Conservation (phyloP, 192 early-diverging fungal genomes). For the Backusella parvicylindrica region DNA sequence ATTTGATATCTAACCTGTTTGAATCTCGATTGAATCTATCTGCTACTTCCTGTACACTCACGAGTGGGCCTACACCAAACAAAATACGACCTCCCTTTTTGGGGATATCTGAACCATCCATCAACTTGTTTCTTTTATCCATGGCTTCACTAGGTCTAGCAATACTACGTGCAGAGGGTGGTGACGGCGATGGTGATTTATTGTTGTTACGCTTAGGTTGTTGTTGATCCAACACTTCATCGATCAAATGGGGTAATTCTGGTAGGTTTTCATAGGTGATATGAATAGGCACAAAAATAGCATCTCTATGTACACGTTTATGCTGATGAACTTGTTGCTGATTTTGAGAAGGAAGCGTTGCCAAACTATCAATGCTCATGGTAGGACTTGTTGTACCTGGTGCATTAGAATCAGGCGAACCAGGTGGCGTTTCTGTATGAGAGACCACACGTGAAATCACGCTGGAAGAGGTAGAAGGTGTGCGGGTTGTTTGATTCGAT, state of each 20-base stretch:
- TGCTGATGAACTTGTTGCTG: background rate
- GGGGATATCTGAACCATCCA: constrained; percentile 10
- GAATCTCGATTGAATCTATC: constrained; percentile 1
- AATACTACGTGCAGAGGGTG: background rate
- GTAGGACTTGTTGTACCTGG: constrained; percentile 16
- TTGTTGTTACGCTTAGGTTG: background rate
- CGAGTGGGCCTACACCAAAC: constrained; percentile 21
- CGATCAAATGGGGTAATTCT: constrained; percentile 26
- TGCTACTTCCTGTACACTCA: constrained; percentile 29
- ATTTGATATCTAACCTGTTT: no score
- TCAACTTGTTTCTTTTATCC: constrained; percentile 20
- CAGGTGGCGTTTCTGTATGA: background rate
- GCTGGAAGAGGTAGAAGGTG: background rate
- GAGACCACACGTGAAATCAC: background rate
- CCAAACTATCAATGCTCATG: constrained; percentile 13
- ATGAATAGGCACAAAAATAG: constrained; percentile 34
- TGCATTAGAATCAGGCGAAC: constrained; percentile 1
- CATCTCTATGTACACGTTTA: constrained; percentile 8
- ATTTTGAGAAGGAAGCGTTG: background rate
- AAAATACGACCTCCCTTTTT: constrained; percentile 17
- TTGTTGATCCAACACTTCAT: constrained; percentile 35
- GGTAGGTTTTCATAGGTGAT: constrained; percentile 37
- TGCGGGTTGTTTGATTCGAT: constrained; percentile 23
- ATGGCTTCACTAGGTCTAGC: constrained; percentile 28
- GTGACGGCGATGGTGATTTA: background rate